phyloP scores from a whole-genome alignment of 306 rosid species.

The Begonia fuchsioides region DNA sequence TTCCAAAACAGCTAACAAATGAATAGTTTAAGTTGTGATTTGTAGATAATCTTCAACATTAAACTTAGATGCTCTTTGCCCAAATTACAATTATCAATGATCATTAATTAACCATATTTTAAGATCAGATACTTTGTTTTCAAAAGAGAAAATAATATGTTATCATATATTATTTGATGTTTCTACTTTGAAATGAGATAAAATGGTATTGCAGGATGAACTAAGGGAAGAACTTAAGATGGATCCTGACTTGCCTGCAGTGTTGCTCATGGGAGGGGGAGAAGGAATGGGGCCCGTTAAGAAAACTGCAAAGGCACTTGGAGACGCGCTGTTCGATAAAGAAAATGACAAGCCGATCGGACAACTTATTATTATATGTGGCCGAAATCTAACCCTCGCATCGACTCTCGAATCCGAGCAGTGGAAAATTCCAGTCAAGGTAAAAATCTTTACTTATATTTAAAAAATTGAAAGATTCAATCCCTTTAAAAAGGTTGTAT shows the following conservation, averaged over 20 bases:
- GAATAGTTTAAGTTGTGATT: too few species aligned
- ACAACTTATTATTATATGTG: slow-evolving; percentile 69
- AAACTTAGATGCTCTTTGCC: not conserved
- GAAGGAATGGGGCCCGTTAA: slow-evolving; percentile 99
- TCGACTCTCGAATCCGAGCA: slow-evolving; percentile 45
- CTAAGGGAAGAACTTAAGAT: slow-evolving; percentile 72
- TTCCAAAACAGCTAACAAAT: too few species aligned
- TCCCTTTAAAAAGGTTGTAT: slow-evolving; percentile 2
- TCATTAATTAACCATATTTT: too few species aligned
- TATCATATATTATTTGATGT: too few species aligned
- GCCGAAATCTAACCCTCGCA: slow-evolving; percentile 58
- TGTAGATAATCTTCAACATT: not conserved
- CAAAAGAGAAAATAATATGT: too few species aligned
- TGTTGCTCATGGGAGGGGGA: slow-evolving; percentile 94
- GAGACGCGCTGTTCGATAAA: slow-evolving; percentile 51
- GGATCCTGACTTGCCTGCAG: slow-evolving; percentile 79
- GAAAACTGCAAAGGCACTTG: slow-evolving; percentile 92
- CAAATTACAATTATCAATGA: too few species aligned
- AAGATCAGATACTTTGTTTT: too few species aligned
- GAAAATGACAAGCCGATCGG: slow-evolving; percentile 59
- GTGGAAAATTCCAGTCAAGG: slow-evolving; percentile 88
- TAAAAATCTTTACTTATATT: slow-evolving; percentile 2
- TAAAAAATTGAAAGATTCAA: not conserved
- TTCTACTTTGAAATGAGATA: too few species aligned
- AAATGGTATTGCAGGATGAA: slow-evolving; percentile 32